Evolutionary conservation across 2,329 filamentous ascomycete species (phyloP).

Genomic region (Colletotrichum chrysophilum): DNA sequence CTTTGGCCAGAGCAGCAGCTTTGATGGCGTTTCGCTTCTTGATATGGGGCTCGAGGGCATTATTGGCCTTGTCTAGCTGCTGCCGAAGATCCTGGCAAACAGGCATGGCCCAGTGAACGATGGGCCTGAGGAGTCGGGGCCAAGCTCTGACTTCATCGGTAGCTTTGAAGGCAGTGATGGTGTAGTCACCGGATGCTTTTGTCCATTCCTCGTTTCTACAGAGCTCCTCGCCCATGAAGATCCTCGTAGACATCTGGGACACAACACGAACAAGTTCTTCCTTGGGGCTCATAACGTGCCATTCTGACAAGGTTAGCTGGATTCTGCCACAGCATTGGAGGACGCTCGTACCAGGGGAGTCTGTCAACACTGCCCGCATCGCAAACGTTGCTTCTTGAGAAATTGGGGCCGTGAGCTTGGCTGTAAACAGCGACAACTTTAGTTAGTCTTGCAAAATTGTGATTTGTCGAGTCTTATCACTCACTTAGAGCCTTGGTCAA

Average conservation of each 20-base stretch:
- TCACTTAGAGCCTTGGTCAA: not conserved
- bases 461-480: not conserved
- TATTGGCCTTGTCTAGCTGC: not conserved
- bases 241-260: slow-evolving; percentile 14
- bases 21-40: slow-evolving; percentile 1
- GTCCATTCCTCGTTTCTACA: slow-evolving; percentile 20
- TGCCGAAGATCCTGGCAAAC: slow-evolving; percentile 2
- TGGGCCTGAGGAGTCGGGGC: slow-evolving; percentile 17
- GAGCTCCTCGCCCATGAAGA: slow-evolving; percentile 24
- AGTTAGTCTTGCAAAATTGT: not conserved
- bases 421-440: not conserved
- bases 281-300: slow-evolving; percentile 5
- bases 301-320: not conserved
- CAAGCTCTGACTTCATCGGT: slow-evolving; percentile 8
- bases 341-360: not conserved
- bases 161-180: not conserved
- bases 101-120: slow-evolving; percentile 22
- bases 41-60: slow-evolving; percentile 15
- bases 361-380: not conserved
- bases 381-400: not conserved
- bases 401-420: not conserved
- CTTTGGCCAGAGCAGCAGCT: not conserved
- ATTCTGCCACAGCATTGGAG: not conserved
- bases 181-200: slow-evolving; percentile 3
- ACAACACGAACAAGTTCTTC: not conserved